Percentiles rank a stretch among this genome's conserved stretches.
Conservation (phyloP, 257 asterid species). For the Penstemon barbatus region DNA sequence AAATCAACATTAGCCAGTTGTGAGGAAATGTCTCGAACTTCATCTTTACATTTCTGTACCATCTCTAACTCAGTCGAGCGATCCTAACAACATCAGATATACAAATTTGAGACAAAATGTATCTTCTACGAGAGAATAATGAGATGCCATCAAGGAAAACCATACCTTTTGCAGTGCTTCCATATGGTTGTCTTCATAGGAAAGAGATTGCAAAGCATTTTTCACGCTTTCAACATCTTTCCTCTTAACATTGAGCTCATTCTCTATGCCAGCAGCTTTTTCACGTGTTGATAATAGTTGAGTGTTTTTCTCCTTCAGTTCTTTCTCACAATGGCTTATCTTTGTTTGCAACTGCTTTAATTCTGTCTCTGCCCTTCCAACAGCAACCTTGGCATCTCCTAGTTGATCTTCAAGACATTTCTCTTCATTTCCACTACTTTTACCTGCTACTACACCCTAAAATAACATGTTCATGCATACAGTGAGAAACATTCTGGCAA, state of each 20-base stretch:
- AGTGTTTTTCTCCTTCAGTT: constrained; percentile 65
- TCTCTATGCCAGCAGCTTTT: constrained; percentile 76
- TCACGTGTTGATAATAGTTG: constrained; percentile 63
- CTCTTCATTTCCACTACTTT: constrained; percentile 93
- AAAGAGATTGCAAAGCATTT: constrained; percentile 64
- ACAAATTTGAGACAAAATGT: constrained; percentile 27
- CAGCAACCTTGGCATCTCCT: constrained; percentile 86
- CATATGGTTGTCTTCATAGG: constrained; percentile 75
- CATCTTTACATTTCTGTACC: constrained; percentile 80
- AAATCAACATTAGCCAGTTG: constrained; percentile 74
- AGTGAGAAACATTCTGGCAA: constrained; percentile 11
- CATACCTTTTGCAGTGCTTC: constrained; percentile 81
- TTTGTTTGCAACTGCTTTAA: constrained; percentile 91
- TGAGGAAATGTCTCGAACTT: constrained; percentile 68
- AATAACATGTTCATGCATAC: constrained; percentile 15
- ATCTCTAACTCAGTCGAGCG: constrained; percentile 62
- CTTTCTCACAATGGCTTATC: constrained; percentile 81
- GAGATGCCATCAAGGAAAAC: constrained; percentile 11
- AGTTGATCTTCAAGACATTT: constrained; percentile 98
- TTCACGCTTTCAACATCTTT: constrained; percentile 69
- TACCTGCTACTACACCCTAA: constrained; percentile 95
- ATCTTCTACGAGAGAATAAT: constrained; percentile 16
- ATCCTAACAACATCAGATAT: constrained; percentile 50
- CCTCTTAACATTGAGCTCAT: constrained; percentile 57
- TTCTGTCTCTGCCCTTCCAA: constrained; percentile 88